These are phyloP conservation scores for Alternaria postmessia DNA, from an alignment of 2,329 filamentous ascomycete species.

Conservation along the genomic window DNA sequence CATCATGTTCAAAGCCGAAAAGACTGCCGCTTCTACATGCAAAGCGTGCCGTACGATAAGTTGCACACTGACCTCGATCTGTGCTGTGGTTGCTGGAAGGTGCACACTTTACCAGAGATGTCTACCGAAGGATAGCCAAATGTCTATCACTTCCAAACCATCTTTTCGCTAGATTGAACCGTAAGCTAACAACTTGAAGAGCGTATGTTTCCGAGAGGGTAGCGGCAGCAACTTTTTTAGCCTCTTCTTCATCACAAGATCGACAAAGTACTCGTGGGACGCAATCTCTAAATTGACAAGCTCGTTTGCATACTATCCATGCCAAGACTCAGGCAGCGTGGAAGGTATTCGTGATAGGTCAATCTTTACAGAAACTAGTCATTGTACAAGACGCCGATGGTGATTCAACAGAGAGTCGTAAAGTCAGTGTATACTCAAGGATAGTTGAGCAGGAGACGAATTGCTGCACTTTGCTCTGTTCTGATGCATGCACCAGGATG, in stretches of 20 bases:
- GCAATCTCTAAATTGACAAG: too few relatives aligned
- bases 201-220: background rate
- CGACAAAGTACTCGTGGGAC: too few relatives aligned
- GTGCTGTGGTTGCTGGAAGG: background rate
- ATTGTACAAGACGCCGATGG: background rate
- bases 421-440: background rate
- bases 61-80: background rate
- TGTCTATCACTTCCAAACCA: background rate
- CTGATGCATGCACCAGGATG: background rate
- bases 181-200: background rate
- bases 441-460: background rate
- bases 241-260: too few relatives aligned
- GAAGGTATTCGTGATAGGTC: background rate
- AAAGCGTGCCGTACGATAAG: background rate
- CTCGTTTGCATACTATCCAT: background rate
- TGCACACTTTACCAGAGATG: background rate
- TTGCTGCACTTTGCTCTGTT: background rate
- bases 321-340: background rate
- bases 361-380: background rate
- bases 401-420: background rate
- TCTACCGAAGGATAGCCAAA: background rate
- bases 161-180: background rate
- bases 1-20: background rate
- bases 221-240: too few relatives aligned
- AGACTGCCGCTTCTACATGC: background rate